Evolutionary conservation across 1,284 basidiomycete species (phyloP).

Genomic region (Cystobasidiaceae sp.): DNA sequence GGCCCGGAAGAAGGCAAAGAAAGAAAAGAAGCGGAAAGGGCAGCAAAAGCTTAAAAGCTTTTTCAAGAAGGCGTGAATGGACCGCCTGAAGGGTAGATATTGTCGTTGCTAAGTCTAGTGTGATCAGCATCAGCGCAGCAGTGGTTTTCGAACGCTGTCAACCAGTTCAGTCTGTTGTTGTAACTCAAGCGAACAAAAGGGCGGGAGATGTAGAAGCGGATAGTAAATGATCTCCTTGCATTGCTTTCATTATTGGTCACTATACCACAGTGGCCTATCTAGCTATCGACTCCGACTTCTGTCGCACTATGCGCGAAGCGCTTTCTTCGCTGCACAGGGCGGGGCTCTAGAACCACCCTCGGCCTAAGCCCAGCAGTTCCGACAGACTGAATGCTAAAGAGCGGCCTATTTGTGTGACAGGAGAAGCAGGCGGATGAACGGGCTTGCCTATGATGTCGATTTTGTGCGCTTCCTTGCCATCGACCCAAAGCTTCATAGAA

Average conservation of each 20-base stretch:
- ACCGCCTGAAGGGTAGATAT: background rate
- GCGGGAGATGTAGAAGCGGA: no score
- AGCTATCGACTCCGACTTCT: no score
- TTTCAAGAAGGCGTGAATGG: constrained; percentile 28
- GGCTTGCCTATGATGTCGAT: constrained; percentile 45
- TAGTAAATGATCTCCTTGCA: no score
- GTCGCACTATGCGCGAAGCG: no score
- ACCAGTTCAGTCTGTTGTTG: no score
- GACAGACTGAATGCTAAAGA: constrained; percentile 21
- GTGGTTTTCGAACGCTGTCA: no score
- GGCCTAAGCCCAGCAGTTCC: constrained; percentile 24
- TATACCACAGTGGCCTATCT: background rate
- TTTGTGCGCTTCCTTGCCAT: constrained; percentile 61
- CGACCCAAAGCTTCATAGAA: constrained; percentile 58
- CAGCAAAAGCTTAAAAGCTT: constrained; percentile 36
- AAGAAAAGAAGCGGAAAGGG: constrained; percentile 31
- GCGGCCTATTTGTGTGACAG: constrained; percentile 12
- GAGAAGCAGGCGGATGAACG: constrained; percentile 36
- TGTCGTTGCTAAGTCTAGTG: background rate
- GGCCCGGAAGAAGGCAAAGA: constrained; percentile 11
- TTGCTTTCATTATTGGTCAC: background rate
- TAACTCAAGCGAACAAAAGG: no score
- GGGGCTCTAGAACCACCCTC: constrained; percentile 25
- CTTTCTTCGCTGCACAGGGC: no score
- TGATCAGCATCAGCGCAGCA: background rate